Evolutionary conservation across 768 basidiomycete species (phyloP), one percentile per base, ranked within the genome.

Genomic region (Collybia sordida): DNA sequence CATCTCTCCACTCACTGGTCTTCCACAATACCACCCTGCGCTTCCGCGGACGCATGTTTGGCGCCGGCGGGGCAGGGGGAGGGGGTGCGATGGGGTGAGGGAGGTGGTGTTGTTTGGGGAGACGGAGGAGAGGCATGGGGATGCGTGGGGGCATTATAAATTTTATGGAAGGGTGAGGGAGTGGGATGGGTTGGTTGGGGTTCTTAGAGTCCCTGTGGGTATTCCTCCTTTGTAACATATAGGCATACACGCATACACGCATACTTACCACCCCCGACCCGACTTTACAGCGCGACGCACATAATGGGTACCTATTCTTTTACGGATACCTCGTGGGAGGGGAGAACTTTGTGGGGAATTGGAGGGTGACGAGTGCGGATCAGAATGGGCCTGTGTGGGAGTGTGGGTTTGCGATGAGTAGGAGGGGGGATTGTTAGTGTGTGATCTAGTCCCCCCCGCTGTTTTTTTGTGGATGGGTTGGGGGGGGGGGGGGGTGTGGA

Each of bases 271-370:
- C 4, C 17, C 11, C 41, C 22, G 25, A 31, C 38, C 37, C 11
- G 21, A 19, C 21, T 24, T 19, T 17, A 14, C 23, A 66, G 63
- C 28, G 51, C 12, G 59, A 56, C 49, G 52, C 50, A 22, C 41
- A 48, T 17, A 53, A 57, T 22, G 72, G 66, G 27, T 63, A 67
- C 28, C 59, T 70, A 59, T 73, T 90, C 36, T 83, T 90, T 56
- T 86, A 82, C 25, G 89, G 89, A 4, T 90, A 89, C 60, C 54
- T 91, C 41, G 76, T 85, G 5, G 86, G 81, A 0, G 79, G 78
- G 7, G 66, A 77, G 50, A 86, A 78, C 49, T 79, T 90, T 52
- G 85, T 87, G 14, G 89, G 89, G 4, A 83, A 82, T 49, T 90
- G 88, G 89, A 73, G 88, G 40, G 69, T 71, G 57, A 77, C 74